Evolutionary conservation across 129 eudicot species (phyloP), one percentile per base, ranked within the genome.

Genomic region (Saposhnikovia divaricata): DNA sequence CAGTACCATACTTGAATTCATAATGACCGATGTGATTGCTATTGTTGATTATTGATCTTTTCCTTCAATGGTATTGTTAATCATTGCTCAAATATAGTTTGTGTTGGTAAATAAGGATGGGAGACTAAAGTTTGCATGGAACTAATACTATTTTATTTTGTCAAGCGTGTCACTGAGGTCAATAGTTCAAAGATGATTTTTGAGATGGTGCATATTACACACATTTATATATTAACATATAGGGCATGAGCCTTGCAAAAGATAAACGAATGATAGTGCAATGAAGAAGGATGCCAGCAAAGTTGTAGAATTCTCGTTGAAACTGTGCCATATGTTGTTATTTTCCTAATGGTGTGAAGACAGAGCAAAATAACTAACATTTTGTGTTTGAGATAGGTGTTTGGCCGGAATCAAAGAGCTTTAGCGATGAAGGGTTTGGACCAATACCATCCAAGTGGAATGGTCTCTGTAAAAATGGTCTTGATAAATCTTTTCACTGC

Each of bases 321-420:
- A 65, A 28, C 72, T 66, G 12, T 28, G 40, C 21, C 0, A 25
- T 13, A 13, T 28, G 8, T 66, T 28, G 19, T 66, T 28, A 4
- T 65, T 65, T 66, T 66, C 8, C 38, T 13, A 28, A 66, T 28
- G 40, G 19, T 66, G 16, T 66, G 72, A 28, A 27, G 46, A 72
- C 40, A 10, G 18, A 12, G 25, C 72, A 69, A 51, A 55, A 78
- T 46, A 16, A 77, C 80, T 80, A 11, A 88, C 79, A 19, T 74
- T 66, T 76, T 57, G 31, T 27, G 53, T 18, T 80, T 71, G 83
- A 27, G 5, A 14, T 81, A 93, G 98, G 98, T 83, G 96, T 85
- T 53, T 95, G 98, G 98, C 98, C 98, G 6, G 96, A 90, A 73
- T 90, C 98, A 76, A 84, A 89, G 82, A 95, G 98, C 89, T 95